A percentile compares a stretch with the other conserved stretches of the same genome.
Evolutionary conservation across 371 early-diverging fungal species (phyloP).

Genomic region (Mortierella sp.): DNA sequence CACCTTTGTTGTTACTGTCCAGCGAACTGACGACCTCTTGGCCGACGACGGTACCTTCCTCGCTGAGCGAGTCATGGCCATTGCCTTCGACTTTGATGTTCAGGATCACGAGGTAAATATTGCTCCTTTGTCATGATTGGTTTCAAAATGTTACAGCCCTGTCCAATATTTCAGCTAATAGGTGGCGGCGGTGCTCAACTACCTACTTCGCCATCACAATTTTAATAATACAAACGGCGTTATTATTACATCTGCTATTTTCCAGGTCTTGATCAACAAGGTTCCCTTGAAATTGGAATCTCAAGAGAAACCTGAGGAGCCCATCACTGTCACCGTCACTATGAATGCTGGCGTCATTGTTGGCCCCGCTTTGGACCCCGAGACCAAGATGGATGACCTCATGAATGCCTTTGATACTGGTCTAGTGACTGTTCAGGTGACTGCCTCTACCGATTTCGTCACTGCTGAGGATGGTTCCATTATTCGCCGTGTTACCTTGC

Average conservation of each 20-base stretch:
- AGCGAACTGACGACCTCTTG: constrained; percentile 78
- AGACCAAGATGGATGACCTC: constrained; percentile 65
- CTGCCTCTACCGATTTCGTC: constrained; percentile 67
- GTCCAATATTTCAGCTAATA: background rate
- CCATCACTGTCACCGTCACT: constrained; percentile 67
- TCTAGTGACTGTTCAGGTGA: constrained; percentile 77
- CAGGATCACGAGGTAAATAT: constrained; percentile 64
- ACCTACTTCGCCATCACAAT: background rate
- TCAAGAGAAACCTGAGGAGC: constrained; percentile 70
- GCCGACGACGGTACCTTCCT: constrained; percentile 73
- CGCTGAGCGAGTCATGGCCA: constrained; percentile 75
- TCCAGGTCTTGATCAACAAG: constrained; percentile 61
- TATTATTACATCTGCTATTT: background rate
- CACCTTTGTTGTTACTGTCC: constrained; percentile 69
- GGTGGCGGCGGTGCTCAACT: background rate
- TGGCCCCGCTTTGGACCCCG: constrained; percentile 78
- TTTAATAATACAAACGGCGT: background rate
- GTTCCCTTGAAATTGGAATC: constrained; percentile 70
- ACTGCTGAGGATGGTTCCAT: constrained; percentile 67
- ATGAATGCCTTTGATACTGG: constrained; percentile 73
- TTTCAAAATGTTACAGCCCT: background rate
- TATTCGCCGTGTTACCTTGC: constrained; percentile 68
- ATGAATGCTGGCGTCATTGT: constrained; percentile 70
- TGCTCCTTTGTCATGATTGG: background rate
- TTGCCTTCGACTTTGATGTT: constrained; percentile 78